A percentile compares a stretch with the other conserved stretches of the same genome.
Evolutionary conservation across 179 eudicot genomes (phyloP).

Genomic region (Nepenthes alata): DNA sequence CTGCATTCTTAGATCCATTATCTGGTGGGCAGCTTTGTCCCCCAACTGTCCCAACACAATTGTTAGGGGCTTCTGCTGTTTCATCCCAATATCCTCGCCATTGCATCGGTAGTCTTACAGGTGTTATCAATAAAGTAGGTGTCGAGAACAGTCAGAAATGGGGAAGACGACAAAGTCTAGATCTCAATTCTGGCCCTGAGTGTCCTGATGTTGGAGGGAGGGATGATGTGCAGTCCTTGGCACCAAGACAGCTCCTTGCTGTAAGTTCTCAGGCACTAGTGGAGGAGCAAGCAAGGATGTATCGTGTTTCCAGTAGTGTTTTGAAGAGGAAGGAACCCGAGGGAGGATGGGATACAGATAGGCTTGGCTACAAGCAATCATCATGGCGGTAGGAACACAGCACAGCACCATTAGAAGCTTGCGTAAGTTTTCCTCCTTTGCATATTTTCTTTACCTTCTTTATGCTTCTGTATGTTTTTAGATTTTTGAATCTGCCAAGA

Average conservation of each 20-base stretch:
- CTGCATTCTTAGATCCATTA: conserved; percentile 24
- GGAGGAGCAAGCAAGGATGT: conserved; percentile 36
- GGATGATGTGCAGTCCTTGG: conserved; percentile 18
- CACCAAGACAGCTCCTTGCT: conserved; percentile 21
- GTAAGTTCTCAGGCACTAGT: conserved; percentile 17
- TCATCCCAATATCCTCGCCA: conserved; percentile 37
- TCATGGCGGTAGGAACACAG: conserved; percentile 50
- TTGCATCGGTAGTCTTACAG: conserved; percentile 22
- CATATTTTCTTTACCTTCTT: too few relatives aligned
- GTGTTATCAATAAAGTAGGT: conserved; percentile 17
- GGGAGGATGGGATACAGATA: conserved; percentile 54
- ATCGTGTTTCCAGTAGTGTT: conserved; percentile 24
- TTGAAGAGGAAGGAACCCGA: conserved; percentile 37
- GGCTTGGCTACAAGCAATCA: conserved; percentile 52
- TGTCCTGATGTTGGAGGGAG: conserved; percentile 26
- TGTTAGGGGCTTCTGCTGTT: conserved; percentile 26
- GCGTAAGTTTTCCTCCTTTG: conserved; percentile 8
- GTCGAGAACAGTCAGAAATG: conserved; percentile 25
- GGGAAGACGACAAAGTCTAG: conserved; percentile 39
- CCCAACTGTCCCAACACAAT: conserved; percentile 23
- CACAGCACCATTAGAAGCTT: conserved; percentile 14
- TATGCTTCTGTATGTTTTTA: too few relatives aligned
- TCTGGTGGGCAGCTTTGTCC: conserved; percentile 18
- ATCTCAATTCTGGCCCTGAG: conserved; percentile 42
- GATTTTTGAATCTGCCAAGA: too few relatives aligned